Evolutionary conservation across 2,329 filamentous ascomycete genomes (phyloP), one percentile per base, ranked within the genome.

Genomic region (Trichoderma sp.): DNA sequence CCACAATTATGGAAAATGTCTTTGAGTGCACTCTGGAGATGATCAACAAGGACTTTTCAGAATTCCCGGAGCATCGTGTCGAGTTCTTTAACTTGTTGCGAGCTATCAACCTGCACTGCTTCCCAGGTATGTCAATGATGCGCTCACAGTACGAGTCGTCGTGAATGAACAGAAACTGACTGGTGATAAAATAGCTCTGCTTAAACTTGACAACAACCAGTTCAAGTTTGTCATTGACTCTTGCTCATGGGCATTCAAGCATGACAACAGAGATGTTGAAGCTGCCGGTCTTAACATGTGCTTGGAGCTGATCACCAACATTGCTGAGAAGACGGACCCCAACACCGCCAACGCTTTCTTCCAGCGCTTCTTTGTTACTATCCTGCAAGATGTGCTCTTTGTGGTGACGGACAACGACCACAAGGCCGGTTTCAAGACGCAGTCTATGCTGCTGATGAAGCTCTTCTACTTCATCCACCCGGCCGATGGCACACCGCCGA

Each of bases 21-120:
- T 99, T 99, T 76, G 95, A 98, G 81, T 98, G 95, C 84, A 99
- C 96, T 3, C 85, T 99, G 68, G 94, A 97, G 76, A 99, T 99
- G 96, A 99, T 99, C 83, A 99, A 98, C 88, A 99, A 99, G 83
- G 96, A 99, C 81, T 99, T 99, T 81, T 97, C 96, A 58, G 96
- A 99, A 79, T 99, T 97, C 80, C 96, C 96, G 0, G 96, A 99
- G 80, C 96, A 99, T 79, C 92, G 96, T 69, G 96, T 99, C n/a
- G 95, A 98, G 80, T 99, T 99, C 82, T 99, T 99, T 87, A 97
- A 97, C 81, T 88, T 99, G 29, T 87, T 99, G 47, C 89, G 96
- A 74, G 93, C 95, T 16, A 98, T 99, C 83, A 99, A 99, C 81
- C 84, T 98, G 59, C 93, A 97, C 80, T 99, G 96, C 82, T 99